Conservation (phyloP, 2,329 filamentous ascomycete species). For the Clonostachys rhizophaga region DNA sequence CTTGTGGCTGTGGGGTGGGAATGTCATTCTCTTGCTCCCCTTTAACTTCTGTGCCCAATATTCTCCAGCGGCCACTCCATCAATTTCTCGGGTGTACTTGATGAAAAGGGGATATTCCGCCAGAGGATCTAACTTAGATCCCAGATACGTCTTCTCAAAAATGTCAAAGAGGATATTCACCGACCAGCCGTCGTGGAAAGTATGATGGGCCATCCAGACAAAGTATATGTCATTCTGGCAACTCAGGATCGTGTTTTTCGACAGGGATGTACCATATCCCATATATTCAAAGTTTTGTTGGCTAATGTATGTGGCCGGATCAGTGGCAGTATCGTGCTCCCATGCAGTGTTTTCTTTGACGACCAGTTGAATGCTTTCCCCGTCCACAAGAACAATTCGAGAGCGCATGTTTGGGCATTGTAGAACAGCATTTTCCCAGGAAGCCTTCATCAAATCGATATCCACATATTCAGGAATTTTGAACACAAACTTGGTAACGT, state of each 20-base stretch:
- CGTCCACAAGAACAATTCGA: slow-evolving; percentile 6
- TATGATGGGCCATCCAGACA: slow-evolving; percentile 15
- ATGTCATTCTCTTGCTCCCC: slow-evolving; percentile 1
- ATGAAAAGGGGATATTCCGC: slow-evolving; percentile 6
- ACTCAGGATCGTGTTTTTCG: neutral
- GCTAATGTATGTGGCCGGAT: neutral
- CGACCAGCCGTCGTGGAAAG: slow-evolving; percentile 18
- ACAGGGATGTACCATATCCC: neutral
- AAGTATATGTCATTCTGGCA: slow-evolving; percentile 4
- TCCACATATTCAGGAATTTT: slow-evolving; percentile 2
- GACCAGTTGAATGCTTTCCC: neutral
- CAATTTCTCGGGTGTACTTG: neutral
- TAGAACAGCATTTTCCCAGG: slow-evolving; percentile 9
- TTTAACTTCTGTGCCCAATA: neutral
- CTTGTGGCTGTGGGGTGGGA: neutral
- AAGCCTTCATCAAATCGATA: slow-evolving; percentile 5
- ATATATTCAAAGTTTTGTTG: neutral
- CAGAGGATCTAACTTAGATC: neutral
- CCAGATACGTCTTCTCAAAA: slow-evolving; percentile 3
- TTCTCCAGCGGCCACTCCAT: neutral
- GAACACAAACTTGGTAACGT: slow-evolving; percentile 1
- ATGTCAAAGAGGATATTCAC: slow-evolving; percentile 3
- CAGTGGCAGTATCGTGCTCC: neutral
- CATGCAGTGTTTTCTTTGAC: neutral
- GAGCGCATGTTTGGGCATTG: slow-evolving; percentile 10